Evolutionary conservation across 768 basidiomycete genomes (phyloP).

Genomic region (Rhizopogon roseolus): DNA sequence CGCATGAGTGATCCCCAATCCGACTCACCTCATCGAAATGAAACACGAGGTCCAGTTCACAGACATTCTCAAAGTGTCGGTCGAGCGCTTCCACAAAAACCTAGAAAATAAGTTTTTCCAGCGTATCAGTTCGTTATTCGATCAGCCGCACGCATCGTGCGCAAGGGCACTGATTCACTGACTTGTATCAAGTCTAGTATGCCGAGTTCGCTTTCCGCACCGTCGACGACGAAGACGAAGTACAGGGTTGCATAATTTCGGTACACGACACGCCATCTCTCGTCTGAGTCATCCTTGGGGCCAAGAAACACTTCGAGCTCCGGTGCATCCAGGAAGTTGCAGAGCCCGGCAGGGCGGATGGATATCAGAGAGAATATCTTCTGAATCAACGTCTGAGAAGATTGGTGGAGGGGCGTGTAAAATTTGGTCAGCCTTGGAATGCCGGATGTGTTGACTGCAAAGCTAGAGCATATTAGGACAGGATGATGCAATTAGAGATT

Average conservation of each 20-base stretch:
- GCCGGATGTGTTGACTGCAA: conserved; percentile 88
- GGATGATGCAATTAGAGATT: conserved; percentile 9
- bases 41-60: conserved; percentile 96
- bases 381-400: conserved; percentile 64
- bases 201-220: conserved; percentile 94
- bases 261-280: conserved; percentile 85
- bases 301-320: conserved; percentile 76
- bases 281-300: conserved; percentile 42
- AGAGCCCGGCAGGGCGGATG: conserved; percentile 74
- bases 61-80: conserved; percentile 95
- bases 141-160: neutral
- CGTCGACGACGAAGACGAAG: conserved; percentile 96
- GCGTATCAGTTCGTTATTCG: neutral
- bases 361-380: conserved; percentile 90
- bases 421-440: conserved; percentile 83
- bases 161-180: conserved; percentile 17
- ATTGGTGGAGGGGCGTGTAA: conserved; percentile 69
- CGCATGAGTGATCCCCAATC: too few relatives aligned
- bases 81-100: conserved; percentile 98
- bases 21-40: conserved; percentile 90
- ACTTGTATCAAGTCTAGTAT: conserved; percentile 97
- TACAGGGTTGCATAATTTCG: conserved; percentile 94
- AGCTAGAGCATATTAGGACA: conserved; percentile 15
- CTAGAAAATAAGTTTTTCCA: too few relatives aligned
- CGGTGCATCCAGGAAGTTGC: conserved; percentile 95